Evolutionary conservation across 208 protist genomes (phyloP), one percentile per base, ranked within the genome.

Genomic region (Acanthamoeba castellanii): DNA sequence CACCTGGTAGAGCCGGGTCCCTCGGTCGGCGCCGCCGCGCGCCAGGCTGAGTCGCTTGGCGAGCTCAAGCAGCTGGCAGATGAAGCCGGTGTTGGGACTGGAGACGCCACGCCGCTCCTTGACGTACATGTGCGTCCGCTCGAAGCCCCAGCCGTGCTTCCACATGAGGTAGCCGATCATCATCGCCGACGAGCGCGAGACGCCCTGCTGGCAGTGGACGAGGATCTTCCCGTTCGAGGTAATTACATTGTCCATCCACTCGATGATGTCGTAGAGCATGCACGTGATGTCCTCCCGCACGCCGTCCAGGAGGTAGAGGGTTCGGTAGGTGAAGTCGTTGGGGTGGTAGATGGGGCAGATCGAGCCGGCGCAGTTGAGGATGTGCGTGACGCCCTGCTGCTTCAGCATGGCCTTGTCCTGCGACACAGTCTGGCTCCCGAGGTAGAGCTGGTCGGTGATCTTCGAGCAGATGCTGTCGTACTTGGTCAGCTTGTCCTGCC

Each of bases 171-270:
- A 99, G 22, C 97, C 97, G 94, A 99, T 98, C 13, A 98, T 96
- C 84, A 98, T 97, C 4, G 98, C 98, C 95, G 97, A 98, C 14
- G 98, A 98, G 37, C 98, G 98, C 5, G 98, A 99, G 27, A 99
- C 98, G 87, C 98, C 98, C 93, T 99, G 98, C 74, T 99, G 98
- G 95, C 98, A 99, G 96, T 99, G 98, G 55, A 99, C 97, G 70
- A 99, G 98, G 32, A 98, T 97, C 37, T 97, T 98, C 0, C 98
- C 98, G 32, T 94, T 96, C 30, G 25, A 30, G 14, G 92, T 47
- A 42, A 96, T 95, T 52, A 96, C 96, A 57, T 97, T 87, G 90
- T 99, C 97, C 25, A 99, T 97, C 85, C 98, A 99, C 14, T 96
- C 95, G 92, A 98, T 98, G 30, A 99, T 98, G 27, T 98, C 81